Conservation (phyloP, 257 asterid species). For the Phtheirospermum japonicum region DNA sequence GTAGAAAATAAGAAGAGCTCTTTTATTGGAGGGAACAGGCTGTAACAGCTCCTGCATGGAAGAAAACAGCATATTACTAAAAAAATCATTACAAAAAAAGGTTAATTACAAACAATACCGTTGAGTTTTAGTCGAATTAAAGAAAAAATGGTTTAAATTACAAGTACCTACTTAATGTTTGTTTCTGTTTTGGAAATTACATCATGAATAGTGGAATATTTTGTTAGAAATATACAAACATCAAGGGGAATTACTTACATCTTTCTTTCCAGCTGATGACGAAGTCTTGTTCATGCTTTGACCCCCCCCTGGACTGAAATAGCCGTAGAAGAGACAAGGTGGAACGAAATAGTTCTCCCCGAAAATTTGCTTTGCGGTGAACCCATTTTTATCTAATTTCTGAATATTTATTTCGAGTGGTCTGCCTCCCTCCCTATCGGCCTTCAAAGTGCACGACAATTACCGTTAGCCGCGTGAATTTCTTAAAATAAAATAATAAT, state of each 20-base stretch:
- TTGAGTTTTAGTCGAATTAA: neutral
- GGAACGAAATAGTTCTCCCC: conserved; percentile 49
- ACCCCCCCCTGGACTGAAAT: conserved; percentile 39
- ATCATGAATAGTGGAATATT: neutral
- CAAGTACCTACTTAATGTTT: neutral
- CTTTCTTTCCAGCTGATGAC: conserved; percentile 36
- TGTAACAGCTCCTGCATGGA: conserved; percentile 42
- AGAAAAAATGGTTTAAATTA: neutral
- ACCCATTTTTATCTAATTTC: conserved; percentile 53
- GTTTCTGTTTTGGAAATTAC: neutral
- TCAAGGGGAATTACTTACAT: conserved; percentile 32
- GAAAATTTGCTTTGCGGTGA: conserved; percentile 39
- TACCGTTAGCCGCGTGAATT: conserved; percentile 34
- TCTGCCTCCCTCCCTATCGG: conserved; percentile 85
- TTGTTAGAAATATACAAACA: neutral
- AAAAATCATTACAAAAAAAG: neutral
- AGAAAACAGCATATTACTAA: conserved; percentile 15
- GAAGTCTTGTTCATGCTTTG: conserved; percentile 35
- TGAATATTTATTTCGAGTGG: conserved; percentile 57
- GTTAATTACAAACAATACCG: neutral
- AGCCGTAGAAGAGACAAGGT: conserved; percentile 62
- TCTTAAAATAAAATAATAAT: too few species aligned
- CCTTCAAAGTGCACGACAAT: conserved; percentile 65
- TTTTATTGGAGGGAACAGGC: conserved; percentile 33
- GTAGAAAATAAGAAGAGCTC: conserved; percentile 47